These are phyloP conservation scores for Pelargonium myrrhifolium DNA, from an alignment of 441 rosid genomes.

Conservation along the genomic window DNA sequence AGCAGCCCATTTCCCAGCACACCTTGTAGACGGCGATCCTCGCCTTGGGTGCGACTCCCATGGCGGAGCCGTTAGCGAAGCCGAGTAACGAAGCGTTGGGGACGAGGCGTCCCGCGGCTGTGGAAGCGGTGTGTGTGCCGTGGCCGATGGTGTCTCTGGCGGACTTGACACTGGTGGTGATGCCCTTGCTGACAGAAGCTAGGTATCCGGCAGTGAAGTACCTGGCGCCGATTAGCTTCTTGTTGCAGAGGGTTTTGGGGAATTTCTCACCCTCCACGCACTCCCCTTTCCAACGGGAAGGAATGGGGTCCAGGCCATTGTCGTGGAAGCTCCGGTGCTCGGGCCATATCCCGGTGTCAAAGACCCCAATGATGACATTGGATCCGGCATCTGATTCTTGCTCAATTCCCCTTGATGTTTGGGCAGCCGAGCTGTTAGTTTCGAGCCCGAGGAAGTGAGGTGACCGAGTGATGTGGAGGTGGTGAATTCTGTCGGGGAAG, in stretches of 20 bases:
- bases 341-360: conserved; percentile 32
- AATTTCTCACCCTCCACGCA: conserved; percentile 22
- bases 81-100: conserved; percentile 20
- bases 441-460: conserved; percentile 26
- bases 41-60: conserved; percentile 36
- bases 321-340: conserved; percentile 31
- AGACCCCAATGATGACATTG: conserved; percentile 29
- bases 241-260: conserved; percentile 24
- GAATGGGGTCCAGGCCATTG: conserved; percentile 24
- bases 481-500: conserved; percentile 16
- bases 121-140: conserved; percentile 35
- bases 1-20: conserved; percentile 18
- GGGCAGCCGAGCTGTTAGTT: background rate
- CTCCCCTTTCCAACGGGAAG: conserved; percentile 27
- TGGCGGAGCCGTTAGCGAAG: conserved; percentile 25
- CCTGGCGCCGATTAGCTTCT: conserved; percentile 31
- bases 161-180: background rate
- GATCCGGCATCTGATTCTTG: conserved; percentile 14
- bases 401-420: background rate
- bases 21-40: conserved; percentile 32
- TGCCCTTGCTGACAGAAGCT: background rate
- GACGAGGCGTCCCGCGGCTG: conserved; percentile 20
- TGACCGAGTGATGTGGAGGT: conserved; percentile 27
- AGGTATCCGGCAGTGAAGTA: conserved; percentile 5
- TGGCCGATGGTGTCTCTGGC: conserved; percentile 28